Base-by-base conservation (phyloP, 163 green algal species). In the Scenedesmus sp. region DNA sequence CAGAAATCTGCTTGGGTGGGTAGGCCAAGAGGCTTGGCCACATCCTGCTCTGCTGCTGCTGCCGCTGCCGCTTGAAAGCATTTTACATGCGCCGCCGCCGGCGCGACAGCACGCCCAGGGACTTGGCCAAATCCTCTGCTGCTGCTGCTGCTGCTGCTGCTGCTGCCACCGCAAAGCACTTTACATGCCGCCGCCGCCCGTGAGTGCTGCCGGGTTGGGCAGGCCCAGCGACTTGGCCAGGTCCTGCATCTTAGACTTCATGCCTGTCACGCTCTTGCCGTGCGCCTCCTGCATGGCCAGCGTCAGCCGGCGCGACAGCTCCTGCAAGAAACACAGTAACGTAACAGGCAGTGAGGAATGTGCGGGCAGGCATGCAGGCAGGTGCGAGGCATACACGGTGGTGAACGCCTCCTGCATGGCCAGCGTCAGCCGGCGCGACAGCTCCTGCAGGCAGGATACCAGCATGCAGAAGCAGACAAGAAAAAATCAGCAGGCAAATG, bases 241-340 rank as follows among this genome's bases (percentile, higher is more conserved):
- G 64, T 94, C 94, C 64, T 93, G 86, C 94, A 96, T 96, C 92
- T 96, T 96, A 56, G 94, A 94, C 94, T 96, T 96, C 94, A 96
- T 96, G 76, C 94, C 94, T 55, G 91, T 79, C 3, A 96, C 95
- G 55, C 89, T 94, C 94, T 96, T 96, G 64, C 67, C 88, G 87
- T 96, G 95, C 5, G 95, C 92, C 46, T 96, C 95, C 59, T 94
- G 83, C 95, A 96, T 96, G 12, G 95, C 95, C 20, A 85, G 10
- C 26, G 93, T 96, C 12, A 95, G 82, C 3, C 95, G 92, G 26
- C 81, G 74, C 0, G 93, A 95, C 82, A 95, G 92, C 92, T 96
- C 95, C 93, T 96, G 92, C 89, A 66, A 83, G 3, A 23, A 46
- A 46, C 34, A 46, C 34, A 46, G 0, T 46, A 46, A 46, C 34